phyloP scores from a whole-genome alignment of 1,284 basidiomycete genomes.

The Athelia sp. region DNA sequence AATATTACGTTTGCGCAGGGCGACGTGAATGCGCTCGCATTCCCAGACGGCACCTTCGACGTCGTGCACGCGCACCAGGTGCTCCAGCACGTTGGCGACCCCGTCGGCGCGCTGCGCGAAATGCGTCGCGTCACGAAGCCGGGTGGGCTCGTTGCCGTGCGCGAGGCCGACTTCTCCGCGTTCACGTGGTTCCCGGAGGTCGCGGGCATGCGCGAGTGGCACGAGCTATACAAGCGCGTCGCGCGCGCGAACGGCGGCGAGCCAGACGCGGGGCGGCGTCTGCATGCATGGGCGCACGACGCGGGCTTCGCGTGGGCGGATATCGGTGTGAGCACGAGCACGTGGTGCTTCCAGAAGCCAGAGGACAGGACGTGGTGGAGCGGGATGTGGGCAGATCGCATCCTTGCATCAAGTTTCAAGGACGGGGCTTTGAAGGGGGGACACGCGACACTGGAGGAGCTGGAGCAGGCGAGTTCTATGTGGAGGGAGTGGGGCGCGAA shows the following conservation, averaged over 20 bases:
- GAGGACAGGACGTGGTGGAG: constrained; percentile 31
- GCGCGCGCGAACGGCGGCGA: constrained; percentile 16
- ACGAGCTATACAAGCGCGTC: constrained; percentile 13
- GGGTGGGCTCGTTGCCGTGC: constrained; percentile 36
- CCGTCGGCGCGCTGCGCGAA: constrained; percentile 32
- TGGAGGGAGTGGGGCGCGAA: constrained; percentile 25
- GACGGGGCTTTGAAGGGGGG: constrained; percentile 21
- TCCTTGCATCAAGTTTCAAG: constrained; percentile 23
- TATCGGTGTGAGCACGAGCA: constrained; percentile 21
- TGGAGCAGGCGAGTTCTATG: constrained; percentile 18
- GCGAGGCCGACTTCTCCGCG: constrained; percentile 26
- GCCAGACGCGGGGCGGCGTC: constrained; percentile 18
- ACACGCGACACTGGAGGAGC: constrained; percentile 18
- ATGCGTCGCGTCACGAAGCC: constrained; percentile 38
- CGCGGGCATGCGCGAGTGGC: constrained; percentile 12
- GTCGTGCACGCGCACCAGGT: constrained; percentile 43
- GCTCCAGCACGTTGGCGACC: constrained; percentile 36
- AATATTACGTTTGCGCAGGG: constrained; percentile 30
- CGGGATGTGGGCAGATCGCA: constrained; percentile 29
- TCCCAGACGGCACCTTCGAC: constrained; percentile 32
- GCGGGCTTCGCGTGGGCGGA: constrained; percentile 19
- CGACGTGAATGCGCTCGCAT: constrained; percentile 24
- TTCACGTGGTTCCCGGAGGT: constrained; percentile 28
- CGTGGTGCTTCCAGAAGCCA: constrained; percentile 29
- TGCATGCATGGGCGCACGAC: constrained; percentile 20